These are phyloP conservation scores for Aspergillus niger DNA, from an alignment of 2,329 filamentous ascomycete genomes.

Conservation along the genomic window DNA sequence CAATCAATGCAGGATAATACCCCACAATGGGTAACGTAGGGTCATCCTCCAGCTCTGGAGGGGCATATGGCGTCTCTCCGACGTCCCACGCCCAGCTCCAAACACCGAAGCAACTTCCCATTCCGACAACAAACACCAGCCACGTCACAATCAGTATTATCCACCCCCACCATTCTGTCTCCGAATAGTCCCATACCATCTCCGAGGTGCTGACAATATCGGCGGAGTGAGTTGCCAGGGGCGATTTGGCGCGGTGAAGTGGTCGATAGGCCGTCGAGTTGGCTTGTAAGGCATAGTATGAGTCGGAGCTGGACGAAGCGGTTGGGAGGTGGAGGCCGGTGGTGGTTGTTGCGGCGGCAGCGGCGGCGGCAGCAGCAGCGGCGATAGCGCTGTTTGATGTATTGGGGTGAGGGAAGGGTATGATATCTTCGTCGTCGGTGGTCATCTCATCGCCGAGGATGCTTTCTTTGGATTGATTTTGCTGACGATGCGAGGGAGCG, in stretches of 20 bases:
- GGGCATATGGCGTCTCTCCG: conserved; percentile 90
- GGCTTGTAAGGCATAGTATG: conserved; percentile 58
- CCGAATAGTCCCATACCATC: conserved; percentile 77
- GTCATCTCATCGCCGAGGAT: conserved; percentile 68
- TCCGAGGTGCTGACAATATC: conserved; percentile 44
- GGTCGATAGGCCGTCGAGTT: conserved; percentile 35
- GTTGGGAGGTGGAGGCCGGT: conserved; percentile 33
- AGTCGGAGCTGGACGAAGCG: conserved; percentile 62
- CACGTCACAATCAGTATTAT: conserved; percentile 87
- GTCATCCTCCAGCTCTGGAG: conserved; percentile 93
- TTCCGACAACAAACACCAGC: conserved; percentile 93
- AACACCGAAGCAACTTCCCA: conserved; percentile 90
- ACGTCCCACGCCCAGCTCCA: conserved; percentile 99
- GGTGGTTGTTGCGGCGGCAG: conserved; percentile 13
- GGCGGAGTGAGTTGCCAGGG: conserved; percentile 38
- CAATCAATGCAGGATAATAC: conserved; percentile 93
- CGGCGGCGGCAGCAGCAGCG: conserved; percentile 18
- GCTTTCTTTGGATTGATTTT: conserved; percentile 54
- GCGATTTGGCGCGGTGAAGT: conserved; percentile 40
- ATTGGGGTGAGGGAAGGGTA: conserved; percentile 62
- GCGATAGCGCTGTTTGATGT: conserved; percentile 31
- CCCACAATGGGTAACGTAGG: conserved; percentile 91
- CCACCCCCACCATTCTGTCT: conserved; percentile 99
- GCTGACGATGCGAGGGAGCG: conserved; percentile 30
- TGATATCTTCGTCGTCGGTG: conserved; percentile 79